phyloP scores from a whole-genome alignment of 2,329 filamentous ascomycete genomes.

The Hypoxylon sp. region DNA sequence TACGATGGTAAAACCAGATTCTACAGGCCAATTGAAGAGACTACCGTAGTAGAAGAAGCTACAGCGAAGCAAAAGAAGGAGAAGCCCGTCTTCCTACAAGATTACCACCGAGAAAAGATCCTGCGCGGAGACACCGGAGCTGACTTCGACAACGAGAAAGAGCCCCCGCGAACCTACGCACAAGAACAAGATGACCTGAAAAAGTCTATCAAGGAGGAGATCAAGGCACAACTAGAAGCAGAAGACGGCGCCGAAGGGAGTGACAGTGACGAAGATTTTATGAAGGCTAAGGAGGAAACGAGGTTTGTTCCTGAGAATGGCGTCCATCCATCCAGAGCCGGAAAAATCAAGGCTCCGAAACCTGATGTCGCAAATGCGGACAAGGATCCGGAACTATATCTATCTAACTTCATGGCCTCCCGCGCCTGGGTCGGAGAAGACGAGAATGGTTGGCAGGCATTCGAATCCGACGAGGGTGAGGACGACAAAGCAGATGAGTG shows the following conservation, averaged over 20 bases:
- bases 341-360: conserved; percentile 66
- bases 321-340: conserved; percentile 70
- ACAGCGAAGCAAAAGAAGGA: conserved; percentile 72
- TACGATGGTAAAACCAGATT: conserved; percentile 87
- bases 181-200: conserved; percentile 92
- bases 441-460: conserved; percentile 78
- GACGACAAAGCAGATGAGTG: conserved; percentile 85
- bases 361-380: conserved; percentile 82
- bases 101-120: conserved; percentile 95
- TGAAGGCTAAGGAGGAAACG: conserved; percentile 74
- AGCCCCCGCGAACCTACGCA: conserved; percentile 78
- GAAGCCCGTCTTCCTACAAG: conserved; percentile 86
- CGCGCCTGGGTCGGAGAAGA: conserved; percentile 87
- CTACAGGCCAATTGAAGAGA: conserved; percentile 75
- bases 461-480: conserved; percentile 89
- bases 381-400: conserved; percentile 89
- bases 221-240: conserved; percentile 74
- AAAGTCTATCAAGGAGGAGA: conserved; percentile 81
- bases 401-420: conserved; percentile 96
- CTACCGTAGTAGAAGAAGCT: conserved; percentile 49
- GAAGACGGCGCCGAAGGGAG: conserved; percentile 65
- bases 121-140: conserved; percentile 77
- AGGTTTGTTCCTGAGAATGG: conserved; percentile 57
- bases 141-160: conserved; percentile 70
- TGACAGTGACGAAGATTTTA: conserved; percentile 78